Conservation (phyloP, 2,329 filamentous ascomycete species). For the Didymella arachidicola region DNA sequence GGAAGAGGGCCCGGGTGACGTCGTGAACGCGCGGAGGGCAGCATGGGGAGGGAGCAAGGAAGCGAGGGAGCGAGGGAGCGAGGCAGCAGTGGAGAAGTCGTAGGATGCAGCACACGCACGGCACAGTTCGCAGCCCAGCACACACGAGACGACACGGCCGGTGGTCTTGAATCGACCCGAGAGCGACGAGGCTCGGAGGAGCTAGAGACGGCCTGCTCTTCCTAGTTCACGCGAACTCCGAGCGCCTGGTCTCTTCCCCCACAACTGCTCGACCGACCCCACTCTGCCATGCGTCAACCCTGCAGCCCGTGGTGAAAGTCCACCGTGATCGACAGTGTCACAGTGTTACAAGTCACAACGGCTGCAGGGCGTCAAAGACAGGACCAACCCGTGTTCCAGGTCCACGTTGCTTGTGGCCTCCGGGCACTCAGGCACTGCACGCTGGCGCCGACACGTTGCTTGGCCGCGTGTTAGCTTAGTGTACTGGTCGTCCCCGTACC, state of each 20-base stretch:
- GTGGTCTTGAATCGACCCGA: conserved; percentile 22
- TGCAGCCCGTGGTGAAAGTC: conserved; percentile 16
- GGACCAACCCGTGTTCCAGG: background rate
- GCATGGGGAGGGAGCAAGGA: conserved; percentile 15
- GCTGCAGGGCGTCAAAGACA: conserved; percentile 10
- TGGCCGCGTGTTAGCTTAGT: conserved; percentile 10
- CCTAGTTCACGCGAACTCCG: conserved; percentile 15
- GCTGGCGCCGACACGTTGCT: conserved; percentile 1
- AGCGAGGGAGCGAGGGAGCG: conserved; percentile 9
- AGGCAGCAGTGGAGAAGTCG: conserved; percentile 13
- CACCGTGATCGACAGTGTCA: conserved; percentile 10
- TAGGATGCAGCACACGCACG: conserved; percentile 8
- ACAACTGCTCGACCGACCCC: conserved; percentile 10
- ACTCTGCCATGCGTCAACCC: conserved; percentile 14
- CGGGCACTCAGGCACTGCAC: background rate
- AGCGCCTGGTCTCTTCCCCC: conserved; percentile 18
- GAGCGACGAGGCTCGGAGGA: conserved; percentile 15
- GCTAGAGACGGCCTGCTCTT: conserved; percentile 17
- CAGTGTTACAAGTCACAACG: conserved; percentile 12
- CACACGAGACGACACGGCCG: conserved; percentile 15
- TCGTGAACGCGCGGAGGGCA: conserved; percentile 19
- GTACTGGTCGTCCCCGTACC: conserved; percentile 1
- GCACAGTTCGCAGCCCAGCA: conserved; percentile 18
- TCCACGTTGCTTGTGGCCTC: conserved; percentile 7
- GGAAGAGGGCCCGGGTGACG: conserved; percentile 17